Evolutionary conservation across 2,329 filamentous ascomycete species (phyloP).

Genomic region (Blumeriella jaapii): DNA sequence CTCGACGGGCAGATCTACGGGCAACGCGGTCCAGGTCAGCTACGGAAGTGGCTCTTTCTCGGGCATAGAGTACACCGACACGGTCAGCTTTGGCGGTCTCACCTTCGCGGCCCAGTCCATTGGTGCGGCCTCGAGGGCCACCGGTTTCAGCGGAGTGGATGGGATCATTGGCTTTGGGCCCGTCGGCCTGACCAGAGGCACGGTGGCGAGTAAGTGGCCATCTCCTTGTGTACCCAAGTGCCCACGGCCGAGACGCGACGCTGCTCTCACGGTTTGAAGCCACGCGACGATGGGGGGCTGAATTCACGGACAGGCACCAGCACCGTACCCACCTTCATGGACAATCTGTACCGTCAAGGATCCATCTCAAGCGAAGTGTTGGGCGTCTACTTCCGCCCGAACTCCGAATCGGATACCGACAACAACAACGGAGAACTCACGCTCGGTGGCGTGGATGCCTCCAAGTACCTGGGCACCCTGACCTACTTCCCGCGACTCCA

Average conservation of each 20-base stretch:
- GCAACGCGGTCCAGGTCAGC: constrained; percentile 17
- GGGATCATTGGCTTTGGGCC: constrained; percentile 21
- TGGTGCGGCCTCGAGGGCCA: constrained; percentile 9
- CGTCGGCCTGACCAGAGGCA: constrained; percentile 19
- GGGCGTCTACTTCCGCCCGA: constrained; percentile 24
- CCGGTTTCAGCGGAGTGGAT: constrained; percentile 12
- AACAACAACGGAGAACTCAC: constrained; percentile 61
- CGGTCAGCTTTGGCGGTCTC: constrained; percentile 25
- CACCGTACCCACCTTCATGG: constrained; percentile 23
- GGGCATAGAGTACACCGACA: constrained; percentile 24
- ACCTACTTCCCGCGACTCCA: constrained; percentile 42
- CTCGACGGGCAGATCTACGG: constrained; percentile 19
- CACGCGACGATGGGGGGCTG: too few relatives aligned
- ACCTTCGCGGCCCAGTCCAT: constrained; percentile 16
- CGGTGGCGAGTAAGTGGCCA: too few relatives aligned
- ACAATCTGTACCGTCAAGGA: constrained; percentile 24
- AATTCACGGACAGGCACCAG: too few relatives aligned
- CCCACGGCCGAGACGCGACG: too few relatives aligned
- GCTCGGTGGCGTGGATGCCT: constrained; percentile 56
- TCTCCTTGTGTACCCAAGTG: too few relatives aligned
- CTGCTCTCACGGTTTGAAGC: too few relatives aligned
- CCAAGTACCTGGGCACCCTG: constrained; percentile 56
- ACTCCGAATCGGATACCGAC: constrained; percentile 19
- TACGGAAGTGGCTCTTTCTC: constrained; percentile 24
- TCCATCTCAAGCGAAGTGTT: constrained; percentile 24